Percentiles rank a stretch among this genome's conserved stretches.
Conservation (phyloP, 768 basidiomycete species). For the Leccinum aurantiacum region DNA sequence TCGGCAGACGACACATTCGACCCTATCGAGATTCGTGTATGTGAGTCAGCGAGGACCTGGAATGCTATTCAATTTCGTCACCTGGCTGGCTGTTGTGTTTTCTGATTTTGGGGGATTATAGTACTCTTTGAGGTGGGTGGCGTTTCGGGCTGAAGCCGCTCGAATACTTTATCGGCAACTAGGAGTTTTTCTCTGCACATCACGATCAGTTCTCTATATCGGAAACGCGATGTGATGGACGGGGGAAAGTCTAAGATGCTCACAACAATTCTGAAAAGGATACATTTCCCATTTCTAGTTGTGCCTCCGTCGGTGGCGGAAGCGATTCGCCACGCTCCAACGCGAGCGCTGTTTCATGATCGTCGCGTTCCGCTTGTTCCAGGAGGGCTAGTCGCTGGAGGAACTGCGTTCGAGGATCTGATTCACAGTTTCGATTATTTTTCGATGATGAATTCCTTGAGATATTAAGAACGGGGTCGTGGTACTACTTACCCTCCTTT, state of each 20-base stretch:
- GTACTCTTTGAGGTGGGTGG: neutral
- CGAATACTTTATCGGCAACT: constrained; percentile 1
- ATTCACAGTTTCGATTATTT: neutral
- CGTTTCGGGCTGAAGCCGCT: neutral
- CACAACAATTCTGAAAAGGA: constrained; percentile 18
- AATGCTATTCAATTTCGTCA: neutral
- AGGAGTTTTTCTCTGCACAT: constrained; percentile 13
- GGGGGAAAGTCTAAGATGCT: neutral
- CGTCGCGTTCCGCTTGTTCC: constrained; percentile 19
- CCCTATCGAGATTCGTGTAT: constrained; percentile 4
- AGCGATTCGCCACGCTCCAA: constrained; percentile 31
- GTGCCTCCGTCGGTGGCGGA: constrained; percentile 23
- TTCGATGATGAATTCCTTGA: neutral
- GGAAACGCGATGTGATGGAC: too few relatives aligned
- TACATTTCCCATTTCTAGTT: constrained; percentile 17
- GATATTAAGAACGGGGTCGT: neutral
- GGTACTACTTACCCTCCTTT: constrained; percentile 8
- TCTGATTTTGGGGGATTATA: too few relatives aligned
- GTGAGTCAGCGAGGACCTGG: neutral
- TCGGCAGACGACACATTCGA: constrained; percentile 42
- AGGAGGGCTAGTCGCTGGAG: constrained; percentile 12
- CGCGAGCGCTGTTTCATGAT: constrained; percentile 29
- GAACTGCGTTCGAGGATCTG: constrained; percentile 8
- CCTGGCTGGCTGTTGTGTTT: neutral
- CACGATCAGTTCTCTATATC: neutral